Evolutionary conservation across 257 asterid genomes (phyloP).

Genomic region (Perilla frutescens): DNA sequence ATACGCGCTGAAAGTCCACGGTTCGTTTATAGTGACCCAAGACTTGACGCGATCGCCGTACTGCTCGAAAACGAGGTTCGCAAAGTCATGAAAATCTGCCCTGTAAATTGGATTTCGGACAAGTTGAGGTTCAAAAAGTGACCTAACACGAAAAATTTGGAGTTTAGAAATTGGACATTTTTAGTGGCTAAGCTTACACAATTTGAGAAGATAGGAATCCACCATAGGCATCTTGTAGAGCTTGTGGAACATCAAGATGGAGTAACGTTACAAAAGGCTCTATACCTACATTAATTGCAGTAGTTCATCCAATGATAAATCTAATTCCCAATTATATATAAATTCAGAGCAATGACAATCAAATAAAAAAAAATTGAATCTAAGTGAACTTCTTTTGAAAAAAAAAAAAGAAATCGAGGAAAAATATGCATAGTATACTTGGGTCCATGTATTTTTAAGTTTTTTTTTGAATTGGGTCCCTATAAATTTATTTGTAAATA

Average conservation of each 20-base stretch:
- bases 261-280: slow-evolving; percentile 58
- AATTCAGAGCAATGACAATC: too few species aligned
- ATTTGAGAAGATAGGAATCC: slow-evolving; percentile 60
- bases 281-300: slow-evolving; percentile 42
- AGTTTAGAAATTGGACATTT: neutral
- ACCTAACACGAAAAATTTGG: neutral
- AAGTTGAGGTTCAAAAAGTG: neutral
- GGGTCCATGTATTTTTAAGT: too few species aligned
- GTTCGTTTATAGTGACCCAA: slow-evolving; percentile 67
- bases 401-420: too few species aligned
- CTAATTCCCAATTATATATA: neutral
- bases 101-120: slow-evolving; percentile 32
- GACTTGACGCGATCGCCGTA: slow-evolving; percentile 65
- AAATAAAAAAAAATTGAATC: too few species aligned
- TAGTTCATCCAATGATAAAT: neutral
- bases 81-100: slow-evolving; percentile 46
- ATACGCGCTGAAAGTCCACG: slow-evolving; percentile 45
- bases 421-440: too few species aligned
- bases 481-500: too few species aligned
- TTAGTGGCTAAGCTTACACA: slow-evolving; percentile 45
- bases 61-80: slow-evolving; percentile 50
- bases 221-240: slow-evolving; percentile 61
- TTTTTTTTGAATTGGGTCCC: too few species aligned
- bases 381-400: too few species aligned
- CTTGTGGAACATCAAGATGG: slow-evolving; percentile 62